Conservation (phyloP, 2,329 filamentous ascomycete genomes). For the Exophiala oligosperma region DNA sequence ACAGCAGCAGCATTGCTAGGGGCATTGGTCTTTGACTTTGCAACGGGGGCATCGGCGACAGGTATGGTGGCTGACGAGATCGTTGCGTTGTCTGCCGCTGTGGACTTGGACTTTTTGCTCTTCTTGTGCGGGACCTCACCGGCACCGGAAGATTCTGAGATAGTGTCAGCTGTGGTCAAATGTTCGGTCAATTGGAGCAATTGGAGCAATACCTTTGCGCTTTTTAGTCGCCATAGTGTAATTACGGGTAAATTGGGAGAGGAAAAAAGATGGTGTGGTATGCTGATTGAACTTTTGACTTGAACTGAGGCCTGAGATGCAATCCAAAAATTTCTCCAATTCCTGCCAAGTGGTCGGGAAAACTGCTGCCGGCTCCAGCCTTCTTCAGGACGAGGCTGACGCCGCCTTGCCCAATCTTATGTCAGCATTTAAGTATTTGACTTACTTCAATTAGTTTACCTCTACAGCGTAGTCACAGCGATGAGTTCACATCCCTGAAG, state of each 20-base stretch:
- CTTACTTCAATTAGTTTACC: too few relatives aligned
- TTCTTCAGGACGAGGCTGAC: too few relatives aligned
- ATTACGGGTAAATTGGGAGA: not conserved
- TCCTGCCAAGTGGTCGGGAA: too few relatives aligned
- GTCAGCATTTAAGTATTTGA: too few relatives aligned
- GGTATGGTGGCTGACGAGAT: conserved; percentile 22
- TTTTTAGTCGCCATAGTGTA: conserved; percentile 28
- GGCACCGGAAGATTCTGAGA: conserved; percentile 14
- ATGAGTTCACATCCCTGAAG: too few relatives aligned
- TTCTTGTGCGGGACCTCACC: conserved; percentile 54
- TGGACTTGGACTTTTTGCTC: conserved; percentile 36
- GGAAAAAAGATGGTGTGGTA: not conserved
- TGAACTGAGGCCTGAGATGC: too few relatives aligned
- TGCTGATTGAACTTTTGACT: not conserved
- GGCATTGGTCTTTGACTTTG: conserved; percentile 16
- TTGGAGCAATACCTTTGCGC: conserved; percentile 24
- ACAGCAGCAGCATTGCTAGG: conserved; percentile 38
- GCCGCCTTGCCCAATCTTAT: too few relatives aligned
- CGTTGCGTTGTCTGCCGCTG: conserved; percentile 37
- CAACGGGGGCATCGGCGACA: conserved; percentile 21
- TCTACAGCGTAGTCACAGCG: too few relatives aligned
- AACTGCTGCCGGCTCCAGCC: too few relatives aligned
- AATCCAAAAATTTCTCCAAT: too few relatives aligned
- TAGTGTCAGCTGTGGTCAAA: not conserved
- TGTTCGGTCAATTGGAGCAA: not conserved